phyloP scores from a whole-genome alignment of 352 stramenopile species.

The Phytopythium boreale region DNA sequence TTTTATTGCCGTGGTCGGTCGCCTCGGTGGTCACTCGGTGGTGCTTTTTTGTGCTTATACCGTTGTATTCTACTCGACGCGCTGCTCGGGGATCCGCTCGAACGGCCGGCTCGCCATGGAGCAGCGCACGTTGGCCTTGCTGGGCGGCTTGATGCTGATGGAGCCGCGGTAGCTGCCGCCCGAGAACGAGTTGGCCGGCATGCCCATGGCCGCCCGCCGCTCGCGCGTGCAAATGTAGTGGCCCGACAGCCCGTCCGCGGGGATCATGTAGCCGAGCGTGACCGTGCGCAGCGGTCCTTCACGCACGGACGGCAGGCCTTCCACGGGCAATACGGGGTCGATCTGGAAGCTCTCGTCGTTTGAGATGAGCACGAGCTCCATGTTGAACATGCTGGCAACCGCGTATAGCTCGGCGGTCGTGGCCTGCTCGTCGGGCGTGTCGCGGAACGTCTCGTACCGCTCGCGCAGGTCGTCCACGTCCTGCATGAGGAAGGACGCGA shows the following conservation, averaged over 20 bases:
- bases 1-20: not conserved
- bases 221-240: constrained; percentile 83
- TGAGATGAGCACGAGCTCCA: constrained; percentile 75
- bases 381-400: constrained; percentile 78
- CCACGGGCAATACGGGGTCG: constrained; percentile 67
- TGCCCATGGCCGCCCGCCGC: constrained; percentile 31
- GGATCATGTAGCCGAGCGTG: constrained; percentile 74
- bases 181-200: constrained; percentile 59
- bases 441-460: constrained; percentile 70
- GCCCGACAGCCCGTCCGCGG: constrained; percentile 55
- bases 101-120: constrained; percentile 41
- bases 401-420: constrained; percentile 79
- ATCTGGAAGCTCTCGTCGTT: constrained; percentile 84
- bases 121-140: constrained; percentile 41
- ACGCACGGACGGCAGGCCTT: constrained; percentile 51
- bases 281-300: constrained; percentile 51
- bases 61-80: constrained; percentile 44
- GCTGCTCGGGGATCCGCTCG: constrained; percentile 60
- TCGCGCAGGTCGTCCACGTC: constrained; percentile 64
- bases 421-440: constrained; percentile 70
- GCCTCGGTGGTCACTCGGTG: not conserved
- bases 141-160: constrained; percentile 65
- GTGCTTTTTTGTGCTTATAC: not conserved
- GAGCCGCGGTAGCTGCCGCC: constrained; percentile 75
- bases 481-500: constrained; percentile 70